Base-by-base conservation (phyloP, 192 early-diverging fungal species). In the Backusella luteola region DNA sequence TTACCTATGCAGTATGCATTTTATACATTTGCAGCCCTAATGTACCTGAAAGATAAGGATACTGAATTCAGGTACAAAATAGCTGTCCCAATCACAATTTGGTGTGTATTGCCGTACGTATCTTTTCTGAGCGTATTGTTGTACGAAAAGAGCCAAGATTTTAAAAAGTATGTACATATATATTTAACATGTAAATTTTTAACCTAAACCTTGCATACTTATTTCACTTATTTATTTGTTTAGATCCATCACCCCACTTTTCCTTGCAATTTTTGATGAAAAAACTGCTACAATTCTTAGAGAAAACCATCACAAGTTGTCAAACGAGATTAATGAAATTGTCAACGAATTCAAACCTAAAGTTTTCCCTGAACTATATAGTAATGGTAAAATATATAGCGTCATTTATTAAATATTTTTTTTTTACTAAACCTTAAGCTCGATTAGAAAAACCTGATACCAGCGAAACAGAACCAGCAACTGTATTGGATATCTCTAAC, bases 331-430 rank as follows among this genome's bases (percentile, higher is more conserved):
- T 67, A 93, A 89, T 26, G 86, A 88, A 1, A 72, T 94, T n/a
- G 93, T 99, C 69, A 93, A 95, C 46, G 95, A 96, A 71, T 88
- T 94, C 21, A 96, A 92, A 15, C 90, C 93, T 6, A 87, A 91
- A 76, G 89, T 92, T 46, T 94, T 91, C 77, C 87, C 88, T 11
- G 91, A 94, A 76, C 93, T 94, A 81, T 85, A 88, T 76, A 81
- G n/a, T 79, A 76, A 38, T 70, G 69, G 36, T 70, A 63, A 63
- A 29, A 26, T 21, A 26, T 21, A n/a, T 56, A 21, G 9, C 15
- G 15, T 19, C 15, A 44, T 44, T 44, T 44, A 44, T 17, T 44
- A 49, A n/a, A 49, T 49, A 19, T 29, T 14, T 14, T 23, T 63
- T 42, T 63, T 42, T 26, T 41, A 38, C 35, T 36, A 39, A n/a